Base-by-base conservation (phyloP, 139 green algal genomes). In the Asterochloris sp. region DNA sequence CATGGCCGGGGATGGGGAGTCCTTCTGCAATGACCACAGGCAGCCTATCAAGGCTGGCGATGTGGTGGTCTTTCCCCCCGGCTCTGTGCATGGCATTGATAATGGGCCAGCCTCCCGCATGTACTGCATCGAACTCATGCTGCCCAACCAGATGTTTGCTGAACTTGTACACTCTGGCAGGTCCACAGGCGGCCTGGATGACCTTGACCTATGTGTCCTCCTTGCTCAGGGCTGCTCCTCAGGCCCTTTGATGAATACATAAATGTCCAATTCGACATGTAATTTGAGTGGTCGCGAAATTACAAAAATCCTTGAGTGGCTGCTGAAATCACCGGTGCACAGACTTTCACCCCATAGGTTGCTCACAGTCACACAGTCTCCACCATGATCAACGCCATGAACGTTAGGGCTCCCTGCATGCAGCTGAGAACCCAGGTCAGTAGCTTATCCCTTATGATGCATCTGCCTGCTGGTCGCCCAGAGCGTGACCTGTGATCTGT, bases 141-240 rank as follows among this genome's bases (percentile, higher is more conserved):
- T 92, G 61, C 94, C 94, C n/a, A 95, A 98, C 68, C 91, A 97
- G 74, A 86, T 86, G n/a, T 95, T 95, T 90, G 89, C 94, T 19
- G 91, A 97, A 80, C 91, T 93, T 84, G 93, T 97, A 13, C 79
- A 88, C 81, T 83, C 76, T 12, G 93, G 93, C 0, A 54, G 81
- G 27, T 76, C 73, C 16, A 79, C 76, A 12, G 90, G 83, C 21
- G 69, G 79, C 16, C 84, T 95, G 61, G 73, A 83, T n/a, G 68
- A 78, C 21, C 85, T 88, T 0, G 88, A 91, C 27, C 24, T 94
- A 79, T 93, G 88, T 63, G 78, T 86, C 28, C 78, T 94, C 76
- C 73, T 84, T 29, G 68, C 78, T 63, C 74, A 86, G 12, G 88
- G 85, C 28, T 90, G 88, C 78, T 68, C 78, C 24, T 82, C 63